A percentile compares a stretch with the other conserved stretches of the same genome.
Conservation (phyloP, 352 stramenopile genomes). For the Globisporangium parvum region DNA sequence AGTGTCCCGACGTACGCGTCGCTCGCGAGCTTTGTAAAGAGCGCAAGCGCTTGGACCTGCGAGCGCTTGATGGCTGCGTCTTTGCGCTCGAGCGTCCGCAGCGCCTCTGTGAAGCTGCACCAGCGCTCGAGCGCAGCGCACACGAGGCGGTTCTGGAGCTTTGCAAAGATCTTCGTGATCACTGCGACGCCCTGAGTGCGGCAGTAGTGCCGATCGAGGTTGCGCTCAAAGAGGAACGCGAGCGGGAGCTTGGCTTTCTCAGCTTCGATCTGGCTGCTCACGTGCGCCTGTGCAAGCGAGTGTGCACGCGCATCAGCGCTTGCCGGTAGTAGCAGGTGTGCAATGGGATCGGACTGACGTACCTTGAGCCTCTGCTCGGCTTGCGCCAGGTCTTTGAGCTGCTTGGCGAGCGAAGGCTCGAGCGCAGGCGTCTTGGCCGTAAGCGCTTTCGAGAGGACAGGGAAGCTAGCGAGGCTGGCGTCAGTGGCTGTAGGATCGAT, state of each 20-base stretch:
- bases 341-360: background rate
- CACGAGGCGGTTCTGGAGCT: slow-evolving; percentile 55
- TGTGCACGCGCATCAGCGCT: background rate
- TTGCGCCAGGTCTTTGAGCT: slow-evolving; percentile 9
- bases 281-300: slow-evolving; percentile 16
- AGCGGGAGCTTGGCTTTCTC: slow-evolving; percentile 58
- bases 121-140: slow-evolving; percentile 41
- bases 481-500: no score
- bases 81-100: slow-evolving; percentile 19
- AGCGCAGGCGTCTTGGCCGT: background rate
- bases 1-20: slow-evolving; percentile 50
- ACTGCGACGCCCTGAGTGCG: slow-evolving; percentile 40
- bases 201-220: slow-evolving; percentile 54
- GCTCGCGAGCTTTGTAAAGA: slow-evolving; percentile 53
- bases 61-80: slow-evolving; percentile 22
- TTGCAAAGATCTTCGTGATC: slow-evolving; percentile 61
- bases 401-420: background rate
- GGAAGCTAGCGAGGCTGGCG: slow-evolving; percentile 9
- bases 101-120: slow-evolving; percentile 16
- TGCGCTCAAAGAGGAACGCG: slow-evolving; percentile 70
- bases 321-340: background rate
- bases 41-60: slow-evolving; percentile 28
- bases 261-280: slow-evolving; percentile 35
- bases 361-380: slow-evolving; percentile 19
- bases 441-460: slow-evolving; percentile 10